Evolutionary conservation across 805 yeast species (phyloP), one percentile per base, ranked within the genome.

Genomic region (Groenewaldozyma tartarivorans): DNA sequence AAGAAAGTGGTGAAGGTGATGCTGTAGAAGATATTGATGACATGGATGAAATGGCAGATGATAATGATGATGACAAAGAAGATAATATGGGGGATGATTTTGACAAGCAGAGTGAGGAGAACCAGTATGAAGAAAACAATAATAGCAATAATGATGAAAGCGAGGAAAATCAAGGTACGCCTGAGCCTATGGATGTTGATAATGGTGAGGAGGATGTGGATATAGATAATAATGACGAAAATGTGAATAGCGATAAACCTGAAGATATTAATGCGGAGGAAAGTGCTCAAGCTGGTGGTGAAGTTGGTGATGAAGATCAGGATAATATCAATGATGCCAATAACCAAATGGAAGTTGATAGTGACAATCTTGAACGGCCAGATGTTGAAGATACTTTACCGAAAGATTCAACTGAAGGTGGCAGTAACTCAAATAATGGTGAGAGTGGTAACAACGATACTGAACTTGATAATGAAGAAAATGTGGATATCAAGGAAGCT

Each of bases 281-380:
- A 30, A 46, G 50, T n/a, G 50, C 57, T 4, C 88, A 81, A 2
- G 55, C 81, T 43, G 92, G 81, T 54, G 92, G 82, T 51, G 86
- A 85, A 54, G 68, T 83, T 36, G 92, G 85, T 50, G 80, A 85
- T 53, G 61, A 84, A 27, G 87, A 81, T 54, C 88, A 81, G 46
- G 94, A 84, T 65, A 92, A 92, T 2, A 83, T 82, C 60, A 92
- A 90, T 2, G 72, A 82, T 39, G 92, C 84, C 55, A 92, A 82
- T 47, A 83, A 84, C 59, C 82, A 82, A 87, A 94, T n/a, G n/a
- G n/a, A n/a, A n/a, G n/a, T n/a, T 36, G 24, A 35, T 16, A 35
- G 38, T 22, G 38, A 35, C 18, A 84, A 21, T 24, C 27, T 26
- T 3, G 40, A 37, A 20, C 31, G 19, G 7, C 6, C 17, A 18